Percentiles rank a stretch among this genome's conserved stretches.
Evolutionary conservation across 2,329 filamentous ascomycete species (phyloP).

Genomic region (Colletotrichum sp.): DNA sequence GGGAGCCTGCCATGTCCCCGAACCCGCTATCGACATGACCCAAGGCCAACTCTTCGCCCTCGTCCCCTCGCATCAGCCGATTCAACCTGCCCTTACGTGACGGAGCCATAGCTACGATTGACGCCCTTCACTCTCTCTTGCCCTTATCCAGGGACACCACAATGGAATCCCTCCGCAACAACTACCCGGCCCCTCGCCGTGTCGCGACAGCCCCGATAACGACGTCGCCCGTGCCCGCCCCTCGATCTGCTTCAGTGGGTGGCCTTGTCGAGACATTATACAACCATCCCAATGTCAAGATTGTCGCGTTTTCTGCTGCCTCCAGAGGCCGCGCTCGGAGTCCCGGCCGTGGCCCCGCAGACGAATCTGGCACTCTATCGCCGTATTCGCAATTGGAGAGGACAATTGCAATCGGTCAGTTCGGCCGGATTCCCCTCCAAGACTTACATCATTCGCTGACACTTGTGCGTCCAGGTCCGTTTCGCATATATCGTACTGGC

Average conservation of each 20-base stretch:
- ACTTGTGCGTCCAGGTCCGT: slow-evolving; percentile 55
- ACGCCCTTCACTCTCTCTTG: background rate
- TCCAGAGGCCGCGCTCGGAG: slow-evolving; percentile 32
- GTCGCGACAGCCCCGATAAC: slow-evolving; percentile 41
- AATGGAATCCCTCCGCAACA: slow-evolving; percentile 24
- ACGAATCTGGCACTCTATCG: slow-evolving; percentile 67
- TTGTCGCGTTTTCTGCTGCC: slow-evolving; percentile 58
- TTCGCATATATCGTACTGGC: slow-evolving; percentile 85
- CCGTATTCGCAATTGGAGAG: slow-evolving; percentile 80
- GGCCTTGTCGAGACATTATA: slow-evolving; percentile 72
- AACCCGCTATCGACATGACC: slow-evolving; percentile 12
- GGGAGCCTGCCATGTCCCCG: slow-evolving; percentile 5
- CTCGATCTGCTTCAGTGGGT: slow-evolving; percentile 26
- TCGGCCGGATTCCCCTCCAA: background rate
- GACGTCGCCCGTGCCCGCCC: slow-evolving; percentile 25
- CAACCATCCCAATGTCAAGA: slow-evolving; percentile 73
- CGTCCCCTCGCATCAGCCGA: background rate
- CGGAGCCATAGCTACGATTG: background rate
- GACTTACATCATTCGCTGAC: slow-evolving; percentile 9
- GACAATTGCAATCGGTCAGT: slow-evolving; percentile 77
- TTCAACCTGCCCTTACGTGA: background rate
- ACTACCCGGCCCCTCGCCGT: slow-evolving; percentile 34
- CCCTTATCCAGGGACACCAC: background rate
- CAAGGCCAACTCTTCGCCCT: background rate
- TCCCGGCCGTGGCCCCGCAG: slow-evolving; percentile 35